Evolutionary conservation across 805 yeast species (phyloP), one percentile per base, ranked within the genome.

Genomic region (Schizosaccharomyces octosporus): DNA sequence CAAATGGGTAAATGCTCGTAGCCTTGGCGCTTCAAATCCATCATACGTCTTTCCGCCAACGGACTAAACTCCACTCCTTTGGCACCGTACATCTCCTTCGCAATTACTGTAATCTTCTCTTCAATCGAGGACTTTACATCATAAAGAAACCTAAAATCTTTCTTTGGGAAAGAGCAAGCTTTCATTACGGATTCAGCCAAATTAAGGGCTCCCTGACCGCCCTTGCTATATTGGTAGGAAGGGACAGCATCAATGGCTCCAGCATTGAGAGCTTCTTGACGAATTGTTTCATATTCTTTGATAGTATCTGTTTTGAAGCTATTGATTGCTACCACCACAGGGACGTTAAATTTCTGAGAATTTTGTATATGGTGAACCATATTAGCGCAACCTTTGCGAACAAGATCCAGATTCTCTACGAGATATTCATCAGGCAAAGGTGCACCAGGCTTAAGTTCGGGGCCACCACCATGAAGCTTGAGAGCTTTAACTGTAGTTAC

Each of bases 401-500:
- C 80, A 69, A 82, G 77, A 45, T 84, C 95, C 62, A 85, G 79
- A 72, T 88, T 84, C 74, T 89, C 96, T 64, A 81, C 77, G 54
- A 80, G 74, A 74, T 90, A 90, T 68, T 80, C 96, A 48, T 75
- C 76, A 43, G 97, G 95, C 67, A 90, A 78, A 51, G 87, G 78
- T 66, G 81, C 84, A 63, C 97, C 97, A n/a, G 97, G 95, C 69
- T 87, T 87, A 64, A 90, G 96, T 67, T 87, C 95, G n/a, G 96
- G 89, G 59, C 95, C 97, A 65, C 97, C 97, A 64, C 97, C 97
- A 70, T 90, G 97, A 62, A 87, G 81, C 74, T 90, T 90, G 73
- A 90, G 80, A n/a, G 97, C 97, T 70, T 97, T 79, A 2, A 90
- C 93, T 41, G 97, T 90, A 51, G 97, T 96, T 63, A 90, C 97